A percentile compares a stretch with the other conserved stretches of the same genome.
Evolutionary conservation across 768 basidiomycete genomes (phyloP).

Genomic region (Panaeolus cyanescens): DNA sequence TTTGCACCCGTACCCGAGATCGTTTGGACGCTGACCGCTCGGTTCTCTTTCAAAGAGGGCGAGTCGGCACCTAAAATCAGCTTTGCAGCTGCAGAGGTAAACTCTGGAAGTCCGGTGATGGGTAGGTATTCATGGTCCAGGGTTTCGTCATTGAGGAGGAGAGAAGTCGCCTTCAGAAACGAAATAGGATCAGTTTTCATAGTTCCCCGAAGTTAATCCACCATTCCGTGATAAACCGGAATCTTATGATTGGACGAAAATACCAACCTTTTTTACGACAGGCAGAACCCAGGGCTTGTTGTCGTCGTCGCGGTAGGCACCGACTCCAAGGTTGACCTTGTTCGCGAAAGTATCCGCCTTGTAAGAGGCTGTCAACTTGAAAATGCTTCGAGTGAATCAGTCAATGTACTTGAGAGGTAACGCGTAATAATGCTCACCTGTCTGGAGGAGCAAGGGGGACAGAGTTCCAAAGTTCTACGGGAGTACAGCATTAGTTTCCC

Average conservation of each 20-base stretch:
- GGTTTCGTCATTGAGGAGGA: slow-evolving; percentile 64
- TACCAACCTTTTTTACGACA: slow-evolving; percentile 78
- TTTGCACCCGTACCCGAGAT: slow-evolving; percentile 97
- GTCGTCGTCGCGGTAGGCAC: slow-evolving; percentile 88
- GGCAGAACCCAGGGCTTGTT: slow-evolving; percentile 92
- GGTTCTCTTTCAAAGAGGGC: slow-evolving; percentile 66
- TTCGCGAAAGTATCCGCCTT: slow-evolving; percentile 73
- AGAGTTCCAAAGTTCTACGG: slow-evolving; percentile 68
- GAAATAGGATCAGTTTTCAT: background rate
- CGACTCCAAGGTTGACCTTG: slow-evolving; percentile 92
- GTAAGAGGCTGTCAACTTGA: slow-evolving; percentile 89
- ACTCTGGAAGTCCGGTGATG: slow-evolving; percentile 85
- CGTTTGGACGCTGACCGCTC: slow-evolving; percentile 85
- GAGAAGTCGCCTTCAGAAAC: slow-evolving; percentile 63
- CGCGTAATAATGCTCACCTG: slow-evolving; percentile 46
- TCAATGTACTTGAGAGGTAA: background rate
- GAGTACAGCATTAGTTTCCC: slow-evolving; percentile 10
- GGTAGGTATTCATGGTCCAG: slow-evolving; percentile 94
- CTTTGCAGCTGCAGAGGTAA: slow-evolving; percentile 78
- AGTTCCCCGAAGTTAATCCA: slow-evolving; percentile 10
- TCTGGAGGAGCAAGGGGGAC: slow-evolving; percentile 87
- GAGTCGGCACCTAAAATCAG: slow-evolving; percentile 80
- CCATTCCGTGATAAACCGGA: slow-evolving; percentile 11
- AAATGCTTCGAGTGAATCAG: slow-evolving; percentile 57
- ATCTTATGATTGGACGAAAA: background rate